Percentiles rank a stretch among this genome's conserved stretches.
These are phyloP conservation scores for Guadua angustifolia DNA, from an alignment of 176 grass and related monocot species.

Conservation along the genomic window DNA sequence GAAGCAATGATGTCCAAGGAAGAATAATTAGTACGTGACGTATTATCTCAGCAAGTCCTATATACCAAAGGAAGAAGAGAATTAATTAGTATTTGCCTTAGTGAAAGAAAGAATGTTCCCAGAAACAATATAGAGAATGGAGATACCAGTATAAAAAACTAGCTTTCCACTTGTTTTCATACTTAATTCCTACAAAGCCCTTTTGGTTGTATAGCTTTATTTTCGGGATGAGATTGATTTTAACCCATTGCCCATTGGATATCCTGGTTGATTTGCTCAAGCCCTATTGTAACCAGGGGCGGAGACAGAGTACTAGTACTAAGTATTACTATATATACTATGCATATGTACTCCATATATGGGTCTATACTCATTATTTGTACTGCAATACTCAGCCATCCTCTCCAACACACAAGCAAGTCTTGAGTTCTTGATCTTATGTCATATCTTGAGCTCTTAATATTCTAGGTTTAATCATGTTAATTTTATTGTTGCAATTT, in stretches of 20 bases:
- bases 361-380: no score
- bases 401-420: no score
- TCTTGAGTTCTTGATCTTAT: no score
- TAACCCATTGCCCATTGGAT: not conserved
- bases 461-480: no score
- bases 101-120: not conserved
- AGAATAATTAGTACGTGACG: constrained; percentile 4
- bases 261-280: constrained; percentile 31
- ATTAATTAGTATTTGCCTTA: not conserved
- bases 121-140: not conserved
- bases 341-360: no score
- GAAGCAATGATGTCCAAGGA: not conserved
- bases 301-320: no score
- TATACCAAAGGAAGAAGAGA: constrained; percentile 5
- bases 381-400: no score
- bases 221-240: not conserved
- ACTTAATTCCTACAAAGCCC: not conserved
- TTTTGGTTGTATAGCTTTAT: constrained; percentile 11
- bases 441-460: no score
- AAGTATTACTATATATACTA: no score
- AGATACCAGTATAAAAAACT: not conserved
- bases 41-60: not conserved
- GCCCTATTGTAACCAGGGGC: not conserved
- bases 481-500: no score
- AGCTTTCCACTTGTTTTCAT: not conserved